Evolutionary conservation across 495 filamentous ascomycete species (phyloP), one percentile per base, ranked within the genome.

Genomic region (Elaphomyces granulatus): DNA sequence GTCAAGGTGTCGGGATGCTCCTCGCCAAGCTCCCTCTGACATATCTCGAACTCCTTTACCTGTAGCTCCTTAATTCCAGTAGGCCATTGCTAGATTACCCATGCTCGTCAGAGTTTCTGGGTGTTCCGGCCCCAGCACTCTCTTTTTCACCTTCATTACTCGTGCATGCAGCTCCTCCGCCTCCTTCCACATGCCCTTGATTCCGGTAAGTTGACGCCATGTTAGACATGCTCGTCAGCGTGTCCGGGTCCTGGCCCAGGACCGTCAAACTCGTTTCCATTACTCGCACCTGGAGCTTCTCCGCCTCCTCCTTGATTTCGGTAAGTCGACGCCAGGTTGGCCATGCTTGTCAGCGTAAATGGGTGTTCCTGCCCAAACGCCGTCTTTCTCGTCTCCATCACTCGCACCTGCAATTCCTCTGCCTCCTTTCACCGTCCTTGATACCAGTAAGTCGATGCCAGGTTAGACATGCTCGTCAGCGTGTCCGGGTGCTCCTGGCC

Each of bases 71-170:
- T 42, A 40, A 0, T 16, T 1, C 10, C 21, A 17, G 12, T 44
- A 52, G 7, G 30, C 47, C 0, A n/a, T 2, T 30, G 51, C 51
- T 4, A 63, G 47, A 7, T 54, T 48, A 3, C 15, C 36, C 41
- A 59, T 57, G 2, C 32, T 41, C 16, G 15, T 45, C 15, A 73
- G 52, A 12, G 63, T 68, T 19, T 49, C 1, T n/a, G 54, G 60
- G 55, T 72, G 59, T 17, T 61, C 50, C n/a, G 34, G 34, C 3
- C 66, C 46, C 2, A 64, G 42, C 12, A 55, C 39, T 43, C 34
- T 54, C 37, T 55, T 42, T 21, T 31, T 44, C 34, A n/a, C n/a
- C 36, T 54, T 40, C 6, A 53, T 26, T 3, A 38, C 52, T 38
- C 44, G 41, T 16, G 20, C 32, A 20, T 45, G 32, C 20, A 55